phyloP scores from a whole-genome alignment of 2,329 filamentous ascomycete genomes.

The Nemania sp. region DNA sequence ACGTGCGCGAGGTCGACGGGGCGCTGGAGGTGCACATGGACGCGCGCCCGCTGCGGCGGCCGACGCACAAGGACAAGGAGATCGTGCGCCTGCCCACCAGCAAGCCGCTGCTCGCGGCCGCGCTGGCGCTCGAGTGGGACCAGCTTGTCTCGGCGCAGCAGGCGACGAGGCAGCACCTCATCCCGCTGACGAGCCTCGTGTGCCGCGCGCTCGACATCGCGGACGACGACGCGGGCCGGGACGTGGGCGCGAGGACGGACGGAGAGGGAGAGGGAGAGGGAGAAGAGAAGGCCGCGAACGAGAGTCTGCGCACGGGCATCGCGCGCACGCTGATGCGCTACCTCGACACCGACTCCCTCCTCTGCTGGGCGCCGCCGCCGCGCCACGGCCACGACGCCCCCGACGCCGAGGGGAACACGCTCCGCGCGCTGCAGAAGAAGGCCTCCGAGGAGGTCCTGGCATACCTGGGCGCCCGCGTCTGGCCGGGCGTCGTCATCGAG shows the following conservation, averaged over 20 bases:
- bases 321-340: constrained; percentile 77
- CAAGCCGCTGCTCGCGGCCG: constrained; percentile 81
- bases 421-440: constrained; percentile 74
- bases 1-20: constrained; percentile 68
- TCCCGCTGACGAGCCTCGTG: constrained; percentile 84
- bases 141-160: constrained; percentile 79
- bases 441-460: constrained; percentile 72
- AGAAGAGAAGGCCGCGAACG: constrained; percentile 33
- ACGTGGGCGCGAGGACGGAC: constrained; percentile 59
- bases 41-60: constrained; percentile 76
- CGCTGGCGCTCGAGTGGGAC: constrained; percentile 94
- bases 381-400: constrained; percentile 51
- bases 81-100: constrained; percentile 72
- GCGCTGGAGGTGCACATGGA: constrained; percentile 74
- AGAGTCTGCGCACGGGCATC: constrained; percentile 65
- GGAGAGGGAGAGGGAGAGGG: constrained; percentile 42
- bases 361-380: constrained; percentile 78
- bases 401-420: constrained; percentile 51
- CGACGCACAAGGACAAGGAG: constrained; percentile 71
- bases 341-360: constrained; percentile 85
- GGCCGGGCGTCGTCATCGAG: constrained; percentile 78
- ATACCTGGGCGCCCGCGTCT: constrained; percentile 73
- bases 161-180: constrained; percentile 82
- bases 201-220: constrained; percentile 83
- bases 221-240: constrained; percentile 61